A percentile compares a stretch with the other conserved stretches of the same genome.
These are phyloP conservation scores for Neurospora sp. DNA, from an alignment of 2,329 filamentous ascomycete genomes.

Conservation along the genomic window DNA sequence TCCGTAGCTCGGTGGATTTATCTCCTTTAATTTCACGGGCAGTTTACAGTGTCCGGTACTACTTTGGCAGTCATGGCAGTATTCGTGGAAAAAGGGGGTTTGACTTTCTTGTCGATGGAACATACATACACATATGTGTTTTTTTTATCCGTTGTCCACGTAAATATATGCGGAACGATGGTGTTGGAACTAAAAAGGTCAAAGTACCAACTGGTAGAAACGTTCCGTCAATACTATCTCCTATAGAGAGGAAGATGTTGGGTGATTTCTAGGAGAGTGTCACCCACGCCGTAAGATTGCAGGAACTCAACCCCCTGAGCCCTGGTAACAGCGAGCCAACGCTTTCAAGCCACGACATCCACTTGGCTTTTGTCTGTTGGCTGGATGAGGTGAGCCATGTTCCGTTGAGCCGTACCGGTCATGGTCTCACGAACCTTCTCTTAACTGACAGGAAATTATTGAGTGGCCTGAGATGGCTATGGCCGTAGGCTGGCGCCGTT, in stretches of 20 bases:
- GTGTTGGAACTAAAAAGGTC: too few relatives aligned
- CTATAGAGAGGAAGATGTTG: neutral
- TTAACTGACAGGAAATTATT: neutral
- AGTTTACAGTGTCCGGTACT: neutral
- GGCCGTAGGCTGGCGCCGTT: neutral
- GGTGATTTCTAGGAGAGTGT: neutral
- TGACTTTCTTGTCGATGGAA: neutral
- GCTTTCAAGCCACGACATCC: neutral
- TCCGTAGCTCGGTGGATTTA: neutral
- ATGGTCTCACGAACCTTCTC: neutral
- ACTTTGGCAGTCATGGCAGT: neutral
- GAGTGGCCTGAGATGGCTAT: neutral
- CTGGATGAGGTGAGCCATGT: too few relatives aligned
- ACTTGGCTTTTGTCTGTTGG: too few relatives aligned
- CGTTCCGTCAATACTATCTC: too few relatives aligned
- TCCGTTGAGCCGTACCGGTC: neutral
- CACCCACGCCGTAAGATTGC: neutral
- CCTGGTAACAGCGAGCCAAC: neutral
- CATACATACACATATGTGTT: neutral
- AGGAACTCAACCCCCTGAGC: neutral
- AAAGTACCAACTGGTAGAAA: too few relatives aligned
- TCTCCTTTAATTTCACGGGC: neutral
- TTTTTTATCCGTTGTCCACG: too few relatives aligned
- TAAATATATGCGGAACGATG: too few relatives aligned
- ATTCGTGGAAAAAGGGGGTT: too few relatives aligned